phyloP scores from a whole-genome alignment of 345 rosid genomes.

The Hibiscus syriacus region DNA sequence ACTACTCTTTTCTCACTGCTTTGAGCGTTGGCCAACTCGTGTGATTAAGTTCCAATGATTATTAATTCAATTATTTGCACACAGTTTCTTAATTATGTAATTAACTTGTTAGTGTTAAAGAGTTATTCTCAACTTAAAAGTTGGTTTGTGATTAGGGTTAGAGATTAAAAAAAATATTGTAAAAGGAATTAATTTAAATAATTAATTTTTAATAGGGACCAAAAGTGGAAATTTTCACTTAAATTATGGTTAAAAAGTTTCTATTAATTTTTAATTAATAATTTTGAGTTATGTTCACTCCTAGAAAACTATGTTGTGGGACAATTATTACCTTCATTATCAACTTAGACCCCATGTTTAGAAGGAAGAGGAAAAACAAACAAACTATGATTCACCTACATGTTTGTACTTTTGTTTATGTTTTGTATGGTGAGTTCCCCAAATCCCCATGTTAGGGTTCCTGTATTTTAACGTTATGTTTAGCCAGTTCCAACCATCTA shows the following conservation, averaged over 20 bases:
- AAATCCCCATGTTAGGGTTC: slow-evolving; percentile 12
- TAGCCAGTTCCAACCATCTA: background rate
- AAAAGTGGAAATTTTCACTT: too few species aligned
- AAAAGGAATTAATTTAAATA: too few species aligned
- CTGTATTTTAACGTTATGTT: background rate
- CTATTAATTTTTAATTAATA: too few species aligned
- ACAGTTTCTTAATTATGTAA: background rate
- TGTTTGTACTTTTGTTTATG: too few species aligned
- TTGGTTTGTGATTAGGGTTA: too few species aligned
- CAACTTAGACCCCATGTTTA: background rate
- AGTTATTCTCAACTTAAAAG: too few species aligned
- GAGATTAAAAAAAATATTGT: too few species aligned
- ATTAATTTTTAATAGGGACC: too few species aligned
- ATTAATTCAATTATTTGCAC: background rate
- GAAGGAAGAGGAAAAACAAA: too few species aligned
- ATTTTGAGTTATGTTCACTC: too few species aligned
- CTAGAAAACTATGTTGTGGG: too few species aligned
- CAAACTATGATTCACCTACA: background rate
- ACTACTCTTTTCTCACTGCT: background rate
- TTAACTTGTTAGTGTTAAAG: background rate
- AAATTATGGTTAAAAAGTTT: too few species aligned
- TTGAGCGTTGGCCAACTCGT: slow-evolving; percentile 1
- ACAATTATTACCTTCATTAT: background rate
- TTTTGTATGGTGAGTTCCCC: background rate
- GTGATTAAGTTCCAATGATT: background rate